These are phyloP conservation scores for Leptographium galeiforme DNA, from an alignment of 2,329 filamentous ascomycete species.

Conservation along the genomic window DNA sequence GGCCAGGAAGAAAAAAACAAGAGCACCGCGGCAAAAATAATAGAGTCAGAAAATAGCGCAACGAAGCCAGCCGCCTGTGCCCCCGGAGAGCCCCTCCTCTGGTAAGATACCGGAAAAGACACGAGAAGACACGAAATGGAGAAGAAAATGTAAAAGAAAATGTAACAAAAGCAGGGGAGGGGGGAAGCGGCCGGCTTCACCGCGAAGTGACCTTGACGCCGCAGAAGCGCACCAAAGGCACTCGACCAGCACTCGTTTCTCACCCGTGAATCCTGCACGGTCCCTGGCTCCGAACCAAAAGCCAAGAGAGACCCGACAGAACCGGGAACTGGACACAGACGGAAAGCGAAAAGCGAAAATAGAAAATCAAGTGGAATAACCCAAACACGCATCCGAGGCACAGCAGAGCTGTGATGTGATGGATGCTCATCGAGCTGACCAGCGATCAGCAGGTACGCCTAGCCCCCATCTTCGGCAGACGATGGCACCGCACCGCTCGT, in stretches of 20 bases:
- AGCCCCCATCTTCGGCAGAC: neutral
- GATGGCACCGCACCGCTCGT: neutral
- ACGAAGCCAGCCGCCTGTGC: neutral
- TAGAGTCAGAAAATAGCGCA: neutral
- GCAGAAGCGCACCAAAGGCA: too few relatives aligned
- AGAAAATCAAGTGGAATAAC: neutral
- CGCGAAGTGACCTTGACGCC: too few relatives aligned
- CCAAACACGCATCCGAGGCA: neutral
- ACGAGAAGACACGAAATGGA: neutral
- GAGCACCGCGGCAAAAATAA: neutral
- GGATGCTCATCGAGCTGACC: neutral
- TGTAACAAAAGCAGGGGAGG: neutral
- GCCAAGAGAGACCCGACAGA: neutral
- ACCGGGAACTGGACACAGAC: too few relatives aligned
- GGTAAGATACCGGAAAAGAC: neutral
- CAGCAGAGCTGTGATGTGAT: neutral
- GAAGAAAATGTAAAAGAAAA: neutral
- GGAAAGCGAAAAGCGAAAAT: neutral
- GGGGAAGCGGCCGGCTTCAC: too few relatives aligned
- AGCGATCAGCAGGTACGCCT: neutral
- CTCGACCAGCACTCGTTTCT: too few relatives aligned
- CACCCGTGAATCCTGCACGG: too few relatives aligned
- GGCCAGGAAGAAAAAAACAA: neutral
- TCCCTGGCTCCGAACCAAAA: neutral
- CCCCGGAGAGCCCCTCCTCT: neutral